phyloP scores from a whole-genome alignment of 768 basidiomycete species.

The Lactarius trivialis region DNA sequence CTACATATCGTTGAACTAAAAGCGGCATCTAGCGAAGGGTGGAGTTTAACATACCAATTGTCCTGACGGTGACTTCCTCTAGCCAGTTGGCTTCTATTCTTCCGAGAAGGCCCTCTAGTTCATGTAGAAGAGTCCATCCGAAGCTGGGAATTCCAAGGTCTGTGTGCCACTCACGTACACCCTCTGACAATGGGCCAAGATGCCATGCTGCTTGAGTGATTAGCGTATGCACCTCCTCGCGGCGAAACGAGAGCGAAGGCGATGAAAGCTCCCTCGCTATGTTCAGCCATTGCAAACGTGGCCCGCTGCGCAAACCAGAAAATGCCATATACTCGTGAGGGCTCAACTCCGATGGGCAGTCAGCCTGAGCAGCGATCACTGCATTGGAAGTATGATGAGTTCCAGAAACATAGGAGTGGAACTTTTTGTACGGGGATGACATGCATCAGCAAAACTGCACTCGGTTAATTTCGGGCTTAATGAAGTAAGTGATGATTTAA shows the following conservation, averaged over 20 bases:
- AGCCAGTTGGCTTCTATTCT: too few species aligned
- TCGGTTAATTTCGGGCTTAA: too few species aligned
- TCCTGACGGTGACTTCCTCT: slow-evolving; percentile 9
- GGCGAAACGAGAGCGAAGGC: slow-evolving; percentile 34
- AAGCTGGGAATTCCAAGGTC: slow-evolving; percentile 33
- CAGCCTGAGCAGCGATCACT: slow-evolving; percentile 36
- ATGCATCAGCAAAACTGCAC: too few species aligned
- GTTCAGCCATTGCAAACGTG: too few species aligned
- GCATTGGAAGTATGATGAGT: slow-evolving; percentile 34
- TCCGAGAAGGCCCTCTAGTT: too few species aligned
- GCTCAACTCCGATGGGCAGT: slow-evolving; percentile 36
- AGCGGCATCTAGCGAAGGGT: not conserved
- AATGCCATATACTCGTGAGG: slow-evolving; percentile 44
- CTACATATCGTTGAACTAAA: not conserved
- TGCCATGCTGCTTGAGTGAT: slow-evolving; percentile 41
- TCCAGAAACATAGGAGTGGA: not conserved
- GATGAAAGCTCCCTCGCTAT: too few species aligned
- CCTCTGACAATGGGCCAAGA: too few species aligned
- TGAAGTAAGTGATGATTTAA: too few species aligned
- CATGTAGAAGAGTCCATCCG: too few species aligned
- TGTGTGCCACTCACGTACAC: slow-evolving; percentile 35
- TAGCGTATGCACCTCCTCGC: slow-evolving; percentile 36
- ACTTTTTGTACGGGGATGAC: not conserved
- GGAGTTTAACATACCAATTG: not conserved
- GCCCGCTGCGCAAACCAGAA: slow-evolving; percentile 40